Evolutionary conservation across 345 rosid species (phyloP).

Genomic region (Brassica incana): DNA sequence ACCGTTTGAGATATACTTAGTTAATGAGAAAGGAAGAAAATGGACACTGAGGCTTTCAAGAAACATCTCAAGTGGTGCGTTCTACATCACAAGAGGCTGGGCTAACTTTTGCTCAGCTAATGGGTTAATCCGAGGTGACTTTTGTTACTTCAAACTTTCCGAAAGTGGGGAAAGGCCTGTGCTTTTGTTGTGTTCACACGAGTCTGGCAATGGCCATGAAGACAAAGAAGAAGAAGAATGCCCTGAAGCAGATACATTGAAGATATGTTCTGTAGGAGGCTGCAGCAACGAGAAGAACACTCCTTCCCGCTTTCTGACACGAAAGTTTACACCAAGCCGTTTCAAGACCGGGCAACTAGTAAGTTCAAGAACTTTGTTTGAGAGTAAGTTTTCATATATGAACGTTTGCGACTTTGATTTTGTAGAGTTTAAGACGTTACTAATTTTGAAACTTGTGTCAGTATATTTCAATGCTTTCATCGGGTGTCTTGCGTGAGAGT

Average conservation of each 20-base stretch:
- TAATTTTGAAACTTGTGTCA: conserved; percentile 8
- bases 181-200: conserved; percentile 21
- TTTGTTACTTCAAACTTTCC: conserved; percentile 12
- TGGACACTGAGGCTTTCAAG: conserved; percentile 17
- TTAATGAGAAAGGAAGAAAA: conserved; percentile 24
- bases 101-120: conserved; percentile 15
- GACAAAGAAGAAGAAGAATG: not conserved
- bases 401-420: too few relatives aligned
- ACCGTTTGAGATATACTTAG: conserved; percentile 26
- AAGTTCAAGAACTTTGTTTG: conserved; percentile 12
- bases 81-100: conserved; percentile 37
- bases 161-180: conserved; percentile 22
- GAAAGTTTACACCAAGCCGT: conserved; percentile 22
- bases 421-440: not conserved
- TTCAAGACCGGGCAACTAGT: conserved; percentile 25
- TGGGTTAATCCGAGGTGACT: conserved; percentile 7
- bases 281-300: conserved; percentile 11
- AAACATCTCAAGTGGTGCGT: conserved; percentile 31
- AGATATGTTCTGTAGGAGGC: conserved; percentile 6
- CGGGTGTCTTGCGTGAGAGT: conserved; percentile 8
- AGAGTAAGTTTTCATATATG: not conserved
- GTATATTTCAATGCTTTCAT: conserved; percentile 21
- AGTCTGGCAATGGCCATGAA: not conserved
- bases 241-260: not conserved
- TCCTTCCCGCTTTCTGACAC: not conserved